phyloP scores from a whole-genome alignment of 202 grass and related monocot species.

The Eragrostis tef region DNA sequence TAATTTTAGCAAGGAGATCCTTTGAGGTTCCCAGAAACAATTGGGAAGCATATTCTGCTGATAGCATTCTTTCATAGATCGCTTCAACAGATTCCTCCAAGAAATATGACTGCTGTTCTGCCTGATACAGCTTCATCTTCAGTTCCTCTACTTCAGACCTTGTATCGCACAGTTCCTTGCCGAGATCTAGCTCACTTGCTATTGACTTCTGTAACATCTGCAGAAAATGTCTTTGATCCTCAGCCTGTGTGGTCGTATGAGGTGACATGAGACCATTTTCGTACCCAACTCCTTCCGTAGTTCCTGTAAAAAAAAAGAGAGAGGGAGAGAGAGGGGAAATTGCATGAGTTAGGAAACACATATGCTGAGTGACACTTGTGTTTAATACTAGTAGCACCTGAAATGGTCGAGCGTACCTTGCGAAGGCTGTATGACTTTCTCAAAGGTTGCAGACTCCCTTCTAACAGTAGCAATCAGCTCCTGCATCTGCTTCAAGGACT shows the following conservation, averaged over 20 bases:
- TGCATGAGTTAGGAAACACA: too few relatives aligned
- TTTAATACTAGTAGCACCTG: too few relatives aligned
- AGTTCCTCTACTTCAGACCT: slow-evolving; percentile 56
- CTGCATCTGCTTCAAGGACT: slow-evolving; percentile 57
- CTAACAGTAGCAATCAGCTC: slow-evolving; percentile 49
- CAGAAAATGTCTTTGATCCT: slow-evolving; percentile 59
- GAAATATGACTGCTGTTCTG: slow-evolving; percentile 55
- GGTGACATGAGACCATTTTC: not conserved
- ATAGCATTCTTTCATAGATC: slow-evolving; percentile 58
- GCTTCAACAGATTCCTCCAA: slow-evolving; percentile 64
- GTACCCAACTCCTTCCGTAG: too few relatives aligned
- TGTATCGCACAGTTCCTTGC: slow-evolving; percentile 56
- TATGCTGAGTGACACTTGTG: too few relatives aligned
- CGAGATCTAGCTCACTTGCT: slow-evolving; percentile 66
- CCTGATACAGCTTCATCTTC: slow-evolving; percentile 52
- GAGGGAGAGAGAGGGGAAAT: too few relatives aligned
- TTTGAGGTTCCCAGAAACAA: slow-evolving; percentile 62
- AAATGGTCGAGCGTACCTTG: not conserved
- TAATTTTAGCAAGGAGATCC: slow-evolving; percentile 58
- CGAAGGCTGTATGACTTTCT: slow-evolving; percentile 48
- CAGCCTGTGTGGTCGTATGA: slow-evolving; percentile 44
- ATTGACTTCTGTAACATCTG: slow-evolving; percentile 80
- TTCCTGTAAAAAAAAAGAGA: too few relatives aligned
- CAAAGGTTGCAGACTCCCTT: slow-evolving; percentile 48
- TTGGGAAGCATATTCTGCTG: slow-evolving; percentile 66